Evolutionary conservation across 768 basidiomycete species (phyloP), one percentile per base, ranked within the genome.

Genomic region (Tricholoma sp.): DNA sequence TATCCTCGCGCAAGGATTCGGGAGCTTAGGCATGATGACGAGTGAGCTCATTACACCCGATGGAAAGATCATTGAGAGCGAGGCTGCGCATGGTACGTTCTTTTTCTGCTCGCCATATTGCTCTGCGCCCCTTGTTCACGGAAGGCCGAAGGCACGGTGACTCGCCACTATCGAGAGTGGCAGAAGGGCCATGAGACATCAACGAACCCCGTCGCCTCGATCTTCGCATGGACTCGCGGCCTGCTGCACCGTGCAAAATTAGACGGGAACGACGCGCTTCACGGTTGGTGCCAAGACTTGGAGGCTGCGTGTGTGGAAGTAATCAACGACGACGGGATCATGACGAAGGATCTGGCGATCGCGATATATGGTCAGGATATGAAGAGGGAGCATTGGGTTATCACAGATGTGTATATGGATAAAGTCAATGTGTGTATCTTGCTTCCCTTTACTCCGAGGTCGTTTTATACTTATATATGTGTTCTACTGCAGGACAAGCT

Each of bases 181-280:
- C 96, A 98, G 74, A 96, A 98, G 79, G 96, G 96, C 52, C 86
- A 88, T 58, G 97, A 98, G 78, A 98, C 96, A 10, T 94, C 91
- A 57, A 99, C 96, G 49, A 99, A 99, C 82, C 95, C 96, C 39
- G 94, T 98, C 63, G 96, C 96, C 46, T 94, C 91, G 56, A 98
- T 99, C 77, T 98, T 95, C 66, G 96, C 96, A 7, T 99, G 96
- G 96, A 98, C 96, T 14, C 86, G 97, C 47, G 96, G 96, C 0
- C 80, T 99, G 41, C 75, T 92, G 54, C 93, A 94, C 75, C 88
- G 94, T 63, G 95, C 94, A 61, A 94, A 92, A 77, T 80, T 98
- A 31, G 96, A 99, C 68, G 76, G 76, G 39, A 98, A 96, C 69
- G 83, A 82, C 19, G 77, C 78, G 32, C 82, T 99, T 27, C 76